phyloP scores from a whole-genome alignment of 495 filamentous ascomycete species.

The Durotheca rogersii region DNA sequence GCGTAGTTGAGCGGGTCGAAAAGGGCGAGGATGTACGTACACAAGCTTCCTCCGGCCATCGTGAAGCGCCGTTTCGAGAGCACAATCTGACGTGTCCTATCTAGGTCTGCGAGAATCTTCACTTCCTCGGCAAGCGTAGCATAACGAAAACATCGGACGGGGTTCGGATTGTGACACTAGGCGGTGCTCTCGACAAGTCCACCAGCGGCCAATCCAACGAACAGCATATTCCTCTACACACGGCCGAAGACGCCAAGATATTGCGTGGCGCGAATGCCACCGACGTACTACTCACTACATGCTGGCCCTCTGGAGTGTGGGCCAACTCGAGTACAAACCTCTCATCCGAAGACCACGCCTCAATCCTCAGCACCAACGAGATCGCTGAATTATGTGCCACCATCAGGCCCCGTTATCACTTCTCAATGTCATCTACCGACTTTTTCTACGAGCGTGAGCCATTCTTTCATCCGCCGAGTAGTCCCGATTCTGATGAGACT shows the following conservation, averaged over 20 bases:
- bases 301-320: slow-evolving; percentile 77
- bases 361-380: slow-evolving; percentile 47
- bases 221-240: slow-evolving; percentile 67
- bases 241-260: slow-evolving; percentile 69
- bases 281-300: slow-evolving; percentile 81
- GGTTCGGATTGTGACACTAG: slow-evolving; percentile 77
- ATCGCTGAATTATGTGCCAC: slow-evolving; percentile 72
- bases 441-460: slow-evolving; percentile 89
- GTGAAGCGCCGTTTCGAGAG: neutral
- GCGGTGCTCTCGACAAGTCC: slow-evolving; percentile 62
- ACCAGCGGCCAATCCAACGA: slow-evolving; percentile 58
- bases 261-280: slow-evolving; percentile 71
- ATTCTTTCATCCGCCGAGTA: slow-evolving; percentile 65
- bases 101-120: slow-evolving; percentile 80
- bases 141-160: slow-evolving; percentile 88
- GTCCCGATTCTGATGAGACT: slow-evolving; percentile 43
- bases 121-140: slow-evolving; percentile 81
- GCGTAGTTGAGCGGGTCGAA: slow-evolving; percentile 69
- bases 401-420: slow-evolving; percentile 85
- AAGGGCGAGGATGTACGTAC: slow-evolving; percentile 60
- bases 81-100: neutral
- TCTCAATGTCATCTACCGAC: slow-evolving; percentile 61
- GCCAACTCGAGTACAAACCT: slow-evolving; percentile 45
- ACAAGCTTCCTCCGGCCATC: neutral
- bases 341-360: slow-evolving; percentile 52